A percentile compares a stretch with the other conserved stretches of the same genome.
These are phyloP conservation scores for Aureobasidium sp. DNA, from an alignment of 2,329 filamentous ascomycete species.

Conservation along the genomic window DNA sequence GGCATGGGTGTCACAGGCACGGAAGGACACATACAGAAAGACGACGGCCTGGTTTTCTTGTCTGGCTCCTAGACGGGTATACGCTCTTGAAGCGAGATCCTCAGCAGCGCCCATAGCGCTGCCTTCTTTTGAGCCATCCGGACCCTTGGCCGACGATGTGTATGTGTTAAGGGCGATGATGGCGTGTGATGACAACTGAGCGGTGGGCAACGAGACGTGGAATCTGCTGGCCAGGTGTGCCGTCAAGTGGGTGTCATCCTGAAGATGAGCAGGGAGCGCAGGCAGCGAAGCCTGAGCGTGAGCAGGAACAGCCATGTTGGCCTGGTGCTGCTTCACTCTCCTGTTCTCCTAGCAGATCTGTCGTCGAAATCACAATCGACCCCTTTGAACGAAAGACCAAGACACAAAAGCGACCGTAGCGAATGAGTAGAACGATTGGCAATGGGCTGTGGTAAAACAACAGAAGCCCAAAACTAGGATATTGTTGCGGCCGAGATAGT, in stretches of 20 bases:
- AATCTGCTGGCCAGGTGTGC: constrained; percentile 82
- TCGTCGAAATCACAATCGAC: constrained; percentile 54
- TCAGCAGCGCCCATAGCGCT: constrained; percentile 90
- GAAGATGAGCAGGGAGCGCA: constrained; percentile 73
- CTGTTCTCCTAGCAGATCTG: constrained; percentile 44
- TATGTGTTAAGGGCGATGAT: constrained; percentile 93
- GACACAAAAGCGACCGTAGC: not conserved
- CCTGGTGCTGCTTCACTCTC: constrained; percentile 7
- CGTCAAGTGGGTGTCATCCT: constrained; percentile 70
- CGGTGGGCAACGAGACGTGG: constrained; percentile 82
- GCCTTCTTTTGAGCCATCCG: constrained; percentile 84
- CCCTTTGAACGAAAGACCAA: constrained; percentile 41
- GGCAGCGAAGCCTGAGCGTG: constrained; percentile 82
- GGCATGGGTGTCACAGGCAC: constrained; percentile 6
- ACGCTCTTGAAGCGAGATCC: constrained; percentile 81
- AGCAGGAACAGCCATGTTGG: constrained; percentile 33
- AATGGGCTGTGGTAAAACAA: not conserved
- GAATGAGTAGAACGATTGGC: not conserved
- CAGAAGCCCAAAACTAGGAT: not conserved
- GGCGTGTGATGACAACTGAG: constrained; percentile 81
- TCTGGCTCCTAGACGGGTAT: constrained; percentile 73
- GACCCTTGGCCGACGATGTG: constrained; percentile 76
- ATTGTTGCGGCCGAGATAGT: not conserved
- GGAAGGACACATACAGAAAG: constrained; percentile 62
- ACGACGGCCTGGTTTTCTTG: constrained; percentile 90